phyloP scores from a whole-genome alignment of 257 asterid species.

The Salvia splendens region DNA sequence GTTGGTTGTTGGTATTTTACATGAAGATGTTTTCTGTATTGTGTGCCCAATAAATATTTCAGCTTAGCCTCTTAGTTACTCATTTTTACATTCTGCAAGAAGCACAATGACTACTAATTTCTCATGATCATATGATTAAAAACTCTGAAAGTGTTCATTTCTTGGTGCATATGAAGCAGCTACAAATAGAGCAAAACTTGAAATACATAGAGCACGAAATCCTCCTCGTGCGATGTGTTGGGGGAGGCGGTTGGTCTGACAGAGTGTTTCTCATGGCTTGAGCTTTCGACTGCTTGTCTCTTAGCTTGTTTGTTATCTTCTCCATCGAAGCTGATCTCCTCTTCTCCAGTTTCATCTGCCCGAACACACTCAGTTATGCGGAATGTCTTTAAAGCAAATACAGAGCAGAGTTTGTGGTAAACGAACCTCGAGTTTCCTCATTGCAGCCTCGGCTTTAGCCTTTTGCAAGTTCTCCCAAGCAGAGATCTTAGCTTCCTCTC shows the following conservation, averaged over 20 bases:
- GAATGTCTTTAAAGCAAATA: background rate
- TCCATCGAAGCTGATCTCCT: conserved; percentile 71
- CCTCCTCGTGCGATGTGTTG: background rate
- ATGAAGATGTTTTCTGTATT: background rate
- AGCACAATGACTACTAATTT: no score
- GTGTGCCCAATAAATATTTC: no score
- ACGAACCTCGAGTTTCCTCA: conserved; percentile 77
- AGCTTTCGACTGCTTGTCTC: conserved; percentile 57
- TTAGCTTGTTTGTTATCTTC: conserved; percentile 61
- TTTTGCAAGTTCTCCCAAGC: conserved; percentile 95
- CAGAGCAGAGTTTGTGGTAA: background rate
- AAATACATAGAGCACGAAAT: conserved; percentile 32
- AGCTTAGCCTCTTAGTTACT: no score
- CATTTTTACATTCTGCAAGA: no score
- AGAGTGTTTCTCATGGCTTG: conserved; percentile 57
- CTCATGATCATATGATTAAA: no score
- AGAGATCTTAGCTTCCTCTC: conserved; percentile 71
- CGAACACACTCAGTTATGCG: background rate
- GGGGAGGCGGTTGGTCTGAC: conserved; percentile 31
- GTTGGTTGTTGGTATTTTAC: no score
- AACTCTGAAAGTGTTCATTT: background rate
- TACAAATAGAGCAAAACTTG: conserved; percentile 39
- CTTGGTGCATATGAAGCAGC: conserved; percentile 44
- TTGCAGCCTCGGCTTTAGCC: conserved; percentile 88
- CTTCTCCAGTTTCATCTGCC: conserved; percentile 76